Evolutionary conservation across 345 rosid genomes (phyloP).

Genomic region (Salix brachista): DNA sequence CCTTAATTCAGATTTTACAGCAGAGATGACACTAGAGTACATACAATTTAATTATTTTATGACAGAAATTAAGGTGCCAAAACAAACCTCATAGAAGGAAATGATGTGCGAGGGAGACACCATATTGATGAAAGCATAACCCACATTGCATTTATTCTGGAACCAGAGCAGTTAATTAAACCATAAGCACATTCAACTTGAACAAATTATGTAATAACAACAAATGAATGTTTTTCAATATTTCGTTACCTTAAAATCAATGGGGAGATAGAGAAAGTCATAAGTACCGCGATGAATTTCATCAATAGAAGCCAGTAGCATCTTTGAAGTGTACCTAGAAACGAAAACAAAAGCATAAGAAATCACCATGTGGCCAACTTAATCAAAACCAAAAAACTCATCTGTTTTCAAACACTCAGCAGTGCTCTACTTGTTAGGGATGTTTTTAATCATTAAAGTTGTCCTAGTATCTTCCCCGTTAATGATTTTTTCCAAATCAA

Average conservation of each 20-base stretch:
- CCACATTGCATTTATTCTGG: conserved; percentile 25
- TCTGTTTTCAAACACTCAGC: neutral
- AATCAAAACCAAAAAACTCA: neutral
- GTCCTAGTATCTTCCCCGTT: conserved; percentile 49
- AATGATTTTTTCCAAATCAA: conserved; percentile 72
- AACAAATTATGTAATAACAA: neutral
- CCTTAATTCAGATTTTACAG: neutral
- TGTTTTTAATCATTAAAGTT: conserved; percentile 30
- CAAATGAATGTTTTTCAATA: neutral
- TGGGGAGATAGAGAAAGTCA: conserved; percentile 75
- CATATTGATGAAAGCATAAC: conserved; percentile 26
- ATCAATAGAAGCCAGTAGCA: conserved; percentile 79
- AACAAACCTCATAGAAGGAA: conserved; percentile 16
- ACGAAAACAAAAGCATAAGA: neutral
- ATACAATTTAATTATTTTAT: neutral
- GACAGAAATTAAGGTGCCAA: neutral
- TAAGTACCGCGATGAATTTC: conserved; percentile 73
- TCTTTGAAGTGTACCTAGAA: conserved; percentile 71
- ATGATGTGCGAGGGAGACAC: conserved; percentile 21
- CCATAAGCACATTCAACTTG: neutral
- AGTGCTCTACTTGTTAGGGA: conserved; percentile 22
- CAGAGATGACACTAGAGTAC: neutral
- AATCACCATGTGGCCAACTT: neutral
- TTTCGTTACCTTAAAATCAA: conserved; percentile 62
- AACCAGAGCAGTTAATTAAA: conserved; percentile 5